Evolutionary conservation across 2,329 filamentous ascomycete genomes (phyloP), one percentile per base, ranked within the genome.

Genomic region (Malbranchea zuffiana): DNA sequence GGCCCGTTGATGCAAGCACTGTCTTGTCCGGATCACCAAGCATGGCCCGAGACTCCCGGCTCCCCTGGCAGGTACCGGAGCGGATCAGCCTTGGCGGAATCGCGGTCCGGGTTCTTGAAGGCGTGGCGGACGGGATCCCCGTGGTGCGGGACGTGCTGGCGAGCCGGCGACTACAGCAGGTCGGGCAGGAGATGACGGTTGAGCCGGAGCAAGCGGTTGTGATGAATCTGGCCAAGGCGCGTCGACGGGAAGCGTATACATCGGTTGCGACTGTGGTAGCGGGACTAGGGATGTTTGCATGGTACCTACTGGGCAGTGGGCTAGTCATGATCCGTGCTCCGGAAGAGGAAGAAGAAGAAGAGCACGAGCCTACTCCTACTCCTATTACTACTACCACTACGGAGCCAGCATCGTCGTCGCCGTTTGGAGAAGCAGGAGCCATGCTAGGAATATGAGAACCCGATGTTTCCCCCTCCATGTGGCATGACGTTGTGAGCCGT

Each of bases 1-100:
- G 41, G 3, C 31, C 18, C 3, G 29, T 43, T 21, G 43, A 42
- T n/a, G 32, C 37, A 2, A 25, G 8, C 5, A 30, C 39, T 6
- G 23, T 40, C 7, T 34, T 44, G 4, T 23, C 32, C 4, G 37
- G 30, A 2, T n/a, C 15, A 3, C 10, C 15, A 16, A 17, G 12
- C n/a, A n/a, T 12, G 13, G 15, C 4, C 34, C n/a, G n/a, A n/a
- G 44, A 7, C 42, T 52, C 15, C 41, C 46, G 11, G 35, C 47
- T 63, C 17, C 59, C 60, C 4, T 63, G 60, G 60, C 52, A 49
- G 16, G 46, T 51, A 2, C 54, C 57, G 1, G 52, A 54, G 28
- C 53, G 54, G 10, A 48, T 57, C 15, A 55, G 51, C 12, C 39
- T 56, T 1, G 42, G 42, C 12, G 53, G 53, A 2, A 49, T 63